phyloP scores from a whole-genome alignment of 768 basidiomycete species.

The Auricularia cornea region DNA sequence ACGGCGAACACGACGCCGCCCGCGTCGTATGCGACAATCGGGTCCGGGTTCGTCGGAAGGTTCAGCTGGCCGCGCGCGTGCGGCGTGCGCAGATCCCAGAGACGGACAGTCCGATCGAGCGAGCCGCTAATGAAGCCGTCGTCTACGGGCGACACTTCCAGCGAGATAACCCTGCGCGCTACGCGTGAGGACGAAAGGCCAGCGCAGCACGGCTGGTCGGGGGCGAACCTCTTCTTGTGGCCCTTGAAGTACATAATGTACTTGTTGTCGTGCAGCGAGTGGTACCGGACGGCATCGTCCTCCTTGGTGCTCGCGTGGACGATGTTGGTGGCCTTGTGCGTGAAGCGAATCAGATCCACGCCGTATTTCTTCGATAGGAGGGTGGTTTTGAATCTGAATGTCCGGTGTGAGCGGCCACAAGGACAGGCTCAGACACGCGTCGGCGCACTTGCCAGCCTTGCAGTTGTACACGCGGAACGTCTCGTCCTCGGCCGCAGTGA shows the following conservation, averaged over 20 bases:
- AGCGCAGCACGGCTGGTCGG: no score
- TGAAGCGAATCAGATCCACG: slow-evolving; percentile 88
- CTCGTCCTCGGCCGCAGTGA: slow-evolving; percentile 90
- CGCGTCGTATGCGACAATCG: slow-evolving; percentile 78
- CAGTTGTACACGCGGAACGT: slow-evolving; percentile 83
- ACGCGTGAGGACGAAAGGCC: not conserved
- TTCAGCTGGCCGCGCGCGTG: slow-evolving; percentile 71
- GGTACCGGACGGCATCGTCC: slow-evolving; percentile 91
- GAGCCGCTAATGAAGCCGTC: slow-evolving; percentile 96
- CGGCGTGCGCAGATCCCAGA: slow-evolving; percentile 88
- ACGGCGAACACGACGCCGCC: slow-evolving; percentile 82
- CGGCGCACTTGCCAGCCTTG: slow-evolving; percentile 78
- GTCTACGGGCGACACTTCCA: slow-evolving; percentile 87
- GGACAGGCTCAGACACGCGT: slow-evolving; percentile 14
- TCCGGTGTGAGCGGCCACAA: slow-evolving; percentile 37
- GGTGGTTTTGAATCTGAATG: slow-evolving; percentile 40
- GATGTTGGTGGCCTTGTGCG: slow-evolving; percentile 80
- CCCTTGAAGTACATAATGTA: slow-evolving; percentile 95
- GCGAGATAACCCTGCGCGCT: slow-evolving; percentile 58
- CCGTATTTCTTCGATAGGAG: slow-evolving; percentile 95
- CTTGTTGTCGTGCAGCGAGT: slow-evolving; percentile 92
- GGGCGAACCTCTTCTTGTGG: slow-evolving; percentile 72
- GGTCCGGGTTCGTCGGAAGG: slow-evolving; percentile 50
- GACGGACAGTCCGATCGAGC: slow-evolving; percentile 85
- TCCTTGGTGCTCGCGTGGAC: slow-evolving; percentile 91